Evolutionary conservation across 2,329 filamentous ascomycete genomes (phyloP).

Genomic region (Thyridium curvatum): DNA sequence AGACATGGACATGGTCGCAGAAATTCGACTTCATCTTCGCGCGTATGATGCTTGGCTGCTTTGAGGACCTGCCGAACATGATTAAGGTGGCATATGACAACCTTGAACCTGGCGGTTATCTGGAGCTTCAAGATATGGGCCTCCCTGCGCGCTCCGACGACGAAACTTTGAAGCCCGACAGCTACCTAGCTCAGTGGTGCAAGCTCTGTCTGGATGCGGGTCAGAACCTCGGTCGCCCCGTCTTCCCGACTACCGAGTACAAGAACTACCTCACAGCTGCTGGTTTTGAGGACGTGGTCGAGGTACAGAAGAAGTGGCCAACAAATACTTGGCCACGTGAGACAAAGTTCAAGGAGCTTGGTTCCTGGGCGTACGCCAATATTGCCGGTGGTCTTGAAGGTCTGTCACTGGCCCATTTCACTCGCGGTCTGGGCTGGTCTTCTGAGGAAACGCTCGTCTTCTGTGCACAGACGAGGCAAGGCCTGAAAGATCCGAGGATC

Average conservation of each 20-base stretch:
- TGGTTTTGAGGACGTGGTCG: constrained; percentile 17
- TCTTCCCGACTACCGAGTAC: constrained; percentile 8
- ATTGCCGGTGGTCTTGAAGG: constrained; percentile 20
- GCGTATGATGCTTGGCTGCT: constrained; percentile 12
- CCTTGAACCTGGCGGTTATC: constrained; percentile 13
- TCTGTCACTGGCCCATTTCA: constrained; percentile 20
- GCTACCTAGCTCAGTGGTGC: constrained; percentile 8
- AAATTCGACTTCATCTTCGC: constrained; percentile 13
- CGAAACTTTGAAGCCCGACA: constrained; percentile 10
- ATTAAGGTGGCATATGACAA: too few species aligned
- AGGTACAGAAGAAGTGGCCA: constrained; percentile 16
- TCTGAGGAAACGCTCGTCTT: constrained; percentile 16
- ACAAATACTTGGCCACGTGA: constrained; percentile 21
- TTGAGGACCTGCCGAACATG: constrained; percentile 9
- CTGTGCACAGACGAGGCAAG: constrained; percentile 10
- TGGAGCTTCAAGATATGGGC: constrained; percentile 11
- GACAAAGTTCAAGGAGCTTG: constrained; percentile 18
- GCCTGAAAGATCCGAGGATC: constrained; percentile 12
- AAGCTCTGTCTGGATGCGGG: constrained; percentile 7
- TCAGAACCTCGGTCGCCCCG: constrained; percentile 8
- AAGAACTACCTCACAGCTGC: constrained; percentile 13
- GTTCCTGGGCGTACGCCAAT: constrained; percentile 16
- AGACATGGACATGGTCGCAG: constrained; percentile 12
- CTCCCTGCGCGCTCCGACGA: constrained; percentile 11
- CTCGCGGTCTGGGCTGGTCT: constrained; percentile 17